These are phyloP conservation scores for Pyronema domesticum DNA, from an alignment of 495 filamentous ascomycete species.

Conservation along the genomic window DNA sequence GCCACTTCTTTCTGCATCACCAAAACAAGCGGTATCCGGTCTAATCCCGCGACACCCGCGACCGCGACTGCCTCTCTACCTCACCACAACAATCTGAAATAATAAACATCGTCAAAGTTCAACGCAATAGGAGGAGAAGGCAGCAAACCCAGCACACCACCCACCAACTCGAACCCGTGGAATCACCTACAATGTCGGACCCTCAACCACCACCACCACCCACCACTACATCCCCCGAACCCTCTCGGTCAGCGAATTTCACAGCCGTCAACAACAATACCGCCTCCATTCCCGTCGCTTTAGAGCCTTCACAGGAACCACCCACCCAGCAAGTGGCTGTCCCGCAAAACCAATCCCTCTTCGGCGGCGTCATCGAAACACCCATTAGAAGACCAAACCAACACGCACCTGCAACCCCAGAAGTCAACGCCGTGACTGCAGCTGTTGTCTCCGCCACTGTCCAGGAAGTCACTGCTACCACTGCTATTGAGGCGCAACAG, in stretches of 20 bases:
- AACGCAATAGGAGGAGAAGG: no score
- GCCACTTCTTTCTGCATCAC: no score
- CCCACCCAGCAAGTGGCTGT: neutral
- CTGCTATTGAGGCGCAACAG: neutral
- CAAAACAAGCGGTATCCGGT: no score
- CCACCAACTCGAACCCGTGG: neutral
- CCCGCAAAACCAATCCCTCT: neutral
- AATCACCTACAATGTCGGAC: neutral
- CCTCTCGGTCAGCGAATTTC: constrained; percentile 14
- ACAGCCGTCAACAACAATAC: constrained; percentile 19
- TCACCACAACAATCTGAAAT: no score
- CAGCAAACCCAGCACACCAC: neutral
- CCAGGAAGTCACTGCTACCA: neutral
- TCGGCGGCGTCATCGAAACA: no score
- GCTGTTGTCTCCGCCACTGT: constrained; percentile 7
- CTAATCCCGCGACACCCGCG: no score
- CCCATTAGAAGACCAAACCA: no score
- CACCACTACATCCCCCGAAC: constrained; percentile 10
- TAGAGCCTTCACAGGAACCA: neutral
- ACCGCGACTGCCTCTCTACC: no score
- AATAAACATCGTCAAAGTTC: no score
- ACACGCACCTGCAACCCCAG: neutral
- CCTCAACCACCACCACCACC: neutral
- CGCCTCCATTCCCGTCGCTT: constrained; percentile 1
- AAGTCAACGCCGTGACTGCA: constrained; percentile 6